Evolutionary conservation across 169 alveolate species (phyloP).

Genomic region (Neospora caninum): DNA sequence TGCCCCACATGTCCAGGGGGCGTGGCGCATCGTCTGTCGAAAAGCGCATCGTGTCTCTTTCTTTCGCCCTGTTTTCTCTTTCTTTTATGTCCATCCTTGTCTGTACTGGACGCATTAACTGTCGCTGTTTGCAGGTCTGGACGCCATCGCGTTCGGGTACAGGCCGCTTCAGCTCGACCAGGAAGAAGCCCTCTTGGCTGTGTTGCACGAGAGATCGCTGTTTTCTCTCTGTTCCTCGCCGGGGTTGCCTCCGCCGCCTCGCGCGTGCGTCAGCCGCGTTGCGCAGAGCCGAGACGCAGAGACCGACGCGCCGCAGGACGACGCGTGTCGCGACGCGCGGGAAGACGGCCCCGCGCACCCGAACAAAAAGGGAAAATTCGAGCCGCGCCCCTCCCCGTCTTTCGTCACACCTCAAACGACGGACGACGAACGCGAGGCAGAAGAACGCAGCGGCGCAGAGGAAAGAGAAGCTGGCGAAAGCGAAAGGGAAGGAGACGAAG

Average conservation of each 20-base stretch:
- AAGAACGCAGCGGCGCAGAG: background rate
- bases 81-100: too few species aligned
- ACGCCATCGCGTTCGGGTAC: constrained; percentile 20
- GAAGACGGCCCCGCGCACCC: too few species aligned
- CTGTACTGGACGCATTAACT: too few species aligned
- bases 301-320: background rate
- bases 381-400: background rate
- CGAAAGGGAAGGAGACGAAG: background rate
- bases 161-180: constrained; percentile 15
- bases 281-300: background rate
- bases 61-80: too few species aligned
- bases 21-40: too few species aligned
- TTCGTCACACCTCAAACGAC: background rate
- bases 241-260: background rate
- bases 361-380: too few species aligned
- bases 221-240: background rate
- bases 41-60: too few species aligned
- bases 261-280: background rate
- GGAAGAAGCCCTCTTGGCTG: background rate
- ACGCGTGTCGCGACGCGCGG: background rate
- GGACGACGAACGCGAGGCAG: background rate
- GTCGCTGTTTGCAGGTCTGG: background rate
- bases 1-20: too few species aligned
- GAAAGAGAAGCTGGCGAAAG: background rate
- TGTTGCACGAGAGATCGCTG: constrained; percentile 23